Evolutionary conservation across 176 grass and related monocot genomes (phyloP).

Genomic region (Carex myosuroides): DNA sequence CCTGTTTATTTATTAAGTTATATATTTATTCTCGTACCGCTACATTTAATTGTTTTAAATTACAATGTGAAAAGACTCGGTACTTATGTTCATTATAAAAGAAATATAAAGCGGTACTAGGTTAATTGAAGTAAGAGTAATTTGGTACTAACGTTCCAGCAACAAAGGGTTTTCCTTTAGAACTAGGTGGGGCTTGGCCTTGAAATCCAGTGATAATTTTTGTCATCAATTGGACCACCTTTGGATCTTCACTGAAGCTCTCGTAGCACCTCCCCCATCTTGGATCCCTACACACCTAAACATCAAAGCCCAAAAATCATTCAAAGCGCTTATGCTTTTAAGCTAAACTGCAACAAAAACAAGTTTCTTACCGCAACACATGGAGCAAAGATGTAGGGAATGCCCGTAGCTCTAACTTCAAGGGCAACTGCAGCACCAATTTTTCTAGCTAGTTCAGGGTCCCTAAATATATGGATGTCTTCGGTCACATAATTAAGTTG

Average conservation of each 20-base stretch:
- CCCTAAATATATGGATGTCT: constrained; percentile 25
- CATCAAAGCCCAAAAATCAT: not conserved
- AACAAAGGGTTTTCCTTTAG: constrained; percentile 41
- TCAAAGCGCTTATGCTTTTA: not conserved
- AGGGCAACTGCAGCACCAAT: constrained; percentile 51
- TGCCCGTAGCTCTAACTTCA: constrained; percentile 64
- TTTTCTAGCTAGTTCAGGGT: constrained; percentile 49
- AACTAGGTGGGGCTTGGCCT: constrained; percentile 37
- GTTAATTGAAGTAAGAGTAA: constrained; percentile 7
- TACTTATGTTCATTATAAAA: not conserved
- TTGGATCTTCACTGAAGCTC: constrained; percentile 68
- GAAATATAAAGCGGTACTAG: not conserved
- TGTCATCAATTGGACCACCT: constrained; percentile 53
- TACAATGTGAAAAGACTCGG: not conserved
- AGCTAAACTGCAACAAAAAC: not conserved
- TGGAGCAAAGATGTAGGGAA: constrained; percentile 62
- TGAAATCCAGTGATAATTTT: constrained; percentile 54
- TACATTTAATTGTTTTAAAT: not conserved
- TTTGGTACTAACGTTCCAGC: constrained; percentile 29
- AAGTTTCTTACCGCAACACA: constrained; percentile 47
- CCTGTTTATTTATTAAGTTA: constrained; percentile 8
- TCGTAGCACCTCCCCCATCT: constrained; percentile 83
- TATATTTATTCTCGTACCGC: not conserved
- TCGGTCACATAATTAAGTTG: not conserved
- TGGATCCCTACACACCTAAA: constrained; percentile 67